Base-by-base conservation (phyloP, 768 basidiomycete species). In the Hericium erinaceus region DNA sequence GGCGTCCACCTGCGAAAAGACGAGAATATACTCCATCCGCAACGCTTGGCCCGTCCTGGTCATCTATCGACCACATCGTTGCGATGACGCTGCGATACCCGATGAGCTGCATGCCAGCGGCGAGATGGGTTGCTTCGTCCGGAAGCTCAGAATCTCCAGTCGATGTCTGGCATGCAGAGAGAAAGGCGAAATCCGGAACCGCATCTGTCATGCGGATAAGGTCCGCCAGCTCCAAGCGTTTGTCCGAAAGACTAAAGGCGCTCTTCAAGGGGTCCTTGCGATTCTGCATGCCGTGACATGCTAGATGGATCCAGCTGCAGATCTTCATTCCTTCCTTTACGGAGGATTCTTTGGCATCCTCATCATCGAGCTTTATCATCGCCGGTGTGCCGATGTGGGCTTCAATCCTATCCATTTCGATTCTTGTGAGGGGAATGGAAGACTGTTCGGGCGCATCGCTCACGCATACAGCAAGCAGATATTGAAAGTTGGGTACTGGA, bases 61-160 rank as follows among this genome's bases (percentile, higher is more conserved):
- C 61, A 3, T 51, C 49, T n/a, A 59, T 59, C 6, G 54, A 56
- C 61, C 61, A 62, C 51, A 59, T 52, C 15, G 55, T 59, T 39
- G 58, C 61, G n/a, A 62, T 48, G 26, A 52, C 37, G 24, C 55
- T 44, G 11, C 55, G 55, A 48, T 60, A 56, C n/a, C 61, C 61
- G n/a, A 58, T 55, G n/a, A 62, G 49, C 38, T 58, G 58, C 61
- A 62, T 28, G 4, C 55, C 61, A 2, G 58, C 61, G 4, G 61
- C 61, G 18, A 62, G 61, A 46, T 62, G 58, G 13, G 59, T 55
- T 33, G 55, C 55, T 39, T 62, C 61, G 22, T 57, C 61, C 1
- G 58, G 41, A 1, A 57, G 58, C 44, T 15, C 20, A n/a, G n/a
- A 3, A 11, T 46, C 44, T n/a, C 44, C 44, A n/a, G 44, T 46